Evolutionary conservation across 805 yeast species (phyloP), one percentile per base, ranked within the genome.

Genomic region (Candida ortonii): DNA sequence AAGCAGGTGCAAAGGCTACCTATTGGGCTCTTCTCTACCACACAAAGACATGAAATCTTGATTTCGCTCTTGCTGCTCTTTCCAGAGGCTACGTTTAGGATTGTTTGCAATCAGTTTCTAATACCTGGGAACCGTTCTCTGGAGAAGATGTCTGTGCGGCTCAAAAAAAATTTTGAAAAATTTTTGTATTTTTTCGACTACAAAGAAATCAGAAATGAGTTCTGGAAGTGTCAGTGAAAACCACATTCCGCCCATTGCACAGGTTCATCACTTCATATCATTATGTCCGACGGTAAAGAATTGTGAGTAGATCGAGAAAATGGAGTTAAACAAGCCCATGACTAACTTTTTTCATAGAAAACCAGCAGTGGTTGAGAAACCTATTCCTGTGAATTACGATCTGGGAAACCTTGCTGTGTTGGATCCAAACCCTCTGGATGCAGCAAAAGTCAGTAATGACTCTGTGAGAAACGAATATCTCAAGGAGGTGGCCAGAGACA

Each of bases 381-480:
- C 83, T 18, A 86, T 93, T 41, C 97, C 97, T 17, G 93, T 84
- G 32, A 68, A 78, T 3, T 90, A 74, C 56, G 98, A 93, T 59
- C 66, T 90, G 43, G 98, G 98, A 22, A 84, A 90, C 60, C 70
- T 93, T 36, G 83, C 96, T 5, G 85, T 84, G 2, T 89, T 86
- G 55, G 97, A 90, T 62, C 70, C 89, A 22, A 89, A 87, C 59
- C 95, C 96, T 14, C 63, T 90, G 46, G 94, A 85, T 46, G 67
- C 70, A 25, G 65, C 67, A 11, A 69, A 75, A 46, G 63, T 86
- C 32, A 64, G 70, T 4, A 73, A 81, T 49, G 69, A 71, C 13
- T 54, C 55, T 24, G 66, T 71, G 27, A 77, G 75, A 51, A 95
- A 88, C 58, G 71, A 65, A 30, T 73, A 81, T 42, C 64, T 93